phyloP scores from a whole-genome alignment of 805 yeast species.

The Saccharomycopsis synnaedendra region DNA sequence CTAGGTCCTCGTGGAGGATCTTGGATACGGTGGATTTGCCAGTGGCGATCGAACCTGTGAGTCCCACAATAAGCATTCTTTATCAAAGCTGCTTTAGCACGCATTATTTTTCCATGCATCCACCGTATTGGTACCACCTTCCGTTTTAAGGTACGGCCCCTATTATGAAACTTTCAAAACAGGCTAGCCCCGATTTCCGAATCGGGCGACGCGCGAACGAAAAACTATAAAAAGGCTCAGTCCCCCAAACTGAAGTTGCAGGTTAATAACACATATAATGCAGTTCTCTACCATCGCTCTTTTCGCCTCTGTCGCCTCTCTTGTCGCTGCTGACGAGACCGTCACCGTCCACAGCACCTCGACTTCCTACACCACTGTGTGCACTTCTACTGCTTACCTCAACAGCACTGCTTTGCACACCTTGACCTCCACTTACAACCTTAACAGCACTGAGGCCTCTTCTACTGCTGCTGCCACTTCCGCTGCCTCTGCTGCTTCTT shows the following conservation, averaged over 20 bases:
- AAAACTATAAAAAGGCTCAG: too few species aligned
- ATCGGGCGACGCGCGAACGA: too few species aligned
- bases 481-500: slow-evolving; percentile 3
- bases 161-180: too few species aligned
- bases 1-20: slow-evolving; percentile 37
- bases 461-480: slow-evolving; percentile 1
- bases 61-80: slow-evolving; percentile 76
- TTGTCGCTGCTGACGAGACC: slow-evolving; percentile 7
- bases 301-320: slow-evolving; percentile 3
- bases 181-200: too few species aligned
- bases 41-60: slow-evolving; percentile 97
- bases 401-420: background rate
- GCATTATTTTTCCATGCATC: background rate
- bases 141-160: too few species aligned
- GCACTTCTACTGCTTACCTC: slow-evolving; percentile 6
- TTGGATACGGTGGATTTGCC: slow-evolving; percentile 89
- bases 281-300: slow-evolving; percentile 5
- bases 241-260: too few species aligned
- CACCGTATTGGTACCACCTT: too few species aligned
- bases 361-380: slow-evolving; percentile 13
- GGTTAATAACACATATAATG: slow-evolving; percentile 1
- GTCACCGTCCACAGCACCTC: slow-evolving; percentile 7
- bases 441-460: background rate
- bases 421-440: background rate
- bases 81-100: background rate